A percentile compares a stretch with the other conserved stretches of the same genome.
Conservation (phyloP, 2,329 filamentous ascomycete genomes). For the Claviceps monticola region DNA sequence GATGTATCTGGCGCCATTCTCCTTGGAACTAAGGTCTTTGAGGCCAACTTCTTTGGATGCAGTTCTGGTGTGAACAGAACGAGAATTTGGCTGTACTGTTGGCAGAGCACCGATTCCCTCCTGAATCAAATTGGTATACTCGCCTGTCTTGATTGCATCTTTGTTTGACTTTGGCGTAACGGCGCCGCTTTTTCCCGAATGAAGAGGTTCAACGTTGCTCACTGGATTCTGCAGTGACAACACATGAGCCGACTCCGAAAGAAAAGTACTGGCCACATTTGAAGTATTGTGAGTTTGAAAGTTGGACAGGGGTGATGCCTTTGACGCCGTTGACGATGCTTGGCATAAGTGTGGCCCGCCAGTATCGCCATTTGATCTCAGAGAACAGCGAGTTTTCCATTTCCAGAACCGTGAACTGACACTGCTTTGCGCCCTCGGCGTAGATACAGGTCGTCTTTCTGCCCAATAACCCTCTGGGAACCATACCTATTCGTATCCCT, state of each 20-base stretch:
- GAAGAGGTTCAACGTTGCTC: constrained; percentile 3
- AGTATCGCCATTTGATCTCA: constrained; percentile 22
- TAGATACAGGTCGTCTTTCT: constrained; percentile 29
- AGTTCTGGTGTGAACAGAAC: neutral
- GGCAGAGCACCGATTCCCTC: neutral
- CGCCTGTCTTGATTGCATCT: neutral
- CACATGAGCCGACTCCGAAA: constrained; percentile 34
- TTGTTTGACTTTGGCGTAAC: constrained; percentile 3
- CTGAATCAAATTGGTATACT: neutral
- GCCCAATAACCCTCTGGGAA: constrained; percentile 50
- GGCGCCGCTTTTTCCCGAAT: constrained; percentile 4
- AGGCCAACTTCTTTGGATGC: too few species aligned
- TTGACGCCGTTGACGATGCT: constrained; percentile 13
- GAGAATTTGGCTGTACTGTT: neutral
- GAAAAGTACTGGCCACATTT: constrained; percentile 26
- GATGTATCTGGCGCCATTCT: too few species aligned
- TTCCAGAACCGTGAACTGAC: constrained; percentile 23
- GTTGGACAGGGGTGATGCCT: constrained; percentile 5
- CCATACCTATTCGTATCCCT: constrained; percentile 49
- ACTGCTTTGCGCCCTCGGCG: constrained; percentile 18
- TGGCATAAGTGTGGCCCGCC: constrained; percentile 11
- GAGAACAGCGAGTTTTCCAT: constrained; percentile 27
- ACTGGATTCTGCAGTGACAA: constrained; percentile 28
- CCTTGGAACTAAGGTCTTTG: too few species aligned
- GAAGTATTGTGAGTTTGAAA: constrained; percentile 7